phyloP scores from a whole-genome alignment of 1,284 basidiomycete genomes.

The Somion occarium region DNA sequence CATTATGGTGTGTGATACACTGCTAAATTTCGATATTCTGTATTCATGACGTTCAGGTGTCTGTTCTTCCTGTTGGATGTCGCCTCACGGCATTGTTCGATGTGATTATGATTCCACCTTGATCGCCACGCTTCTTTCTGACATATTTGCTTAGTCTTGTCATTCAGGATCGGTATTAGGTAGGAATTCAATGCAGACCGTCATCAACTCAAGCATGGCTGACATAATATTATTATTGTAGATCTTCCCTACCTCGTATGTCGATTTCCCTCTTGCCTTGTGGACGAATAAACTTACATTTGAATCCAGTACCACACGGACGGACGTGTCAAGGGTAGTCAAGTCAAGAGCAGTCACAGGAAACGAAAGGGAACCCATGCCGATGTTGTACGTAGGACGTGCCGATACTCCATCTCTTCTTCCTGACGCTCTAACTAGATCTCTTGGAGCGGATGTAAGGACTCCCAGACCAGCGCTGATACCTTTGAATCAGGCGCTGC shows the following conservation, averaged over 20 bases:
- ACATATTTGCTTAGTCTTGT: slow-evolving; percentile 39
- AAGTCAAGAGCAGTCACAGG: slow-evolving; percentile 35
- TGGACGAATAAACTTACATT: background rate
- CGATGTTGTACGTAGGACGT: slow-evolving; percentile 42
- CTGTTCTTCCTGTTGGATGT: slow-evolving; percentile 54
- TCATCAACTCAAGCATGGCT: background rate
- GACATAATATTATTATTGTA: slow-evolving; percentile 16
- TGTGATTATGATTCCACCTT: slow-evolving; percentile 30
- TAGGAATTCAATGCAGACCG: slow-evolving; percentile 23
- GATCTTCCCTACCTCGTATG: slow-evolving; percentile 61
- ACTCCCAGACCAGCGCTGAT: slow-evolving; percentile 91
- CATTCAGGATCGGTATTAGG: slow-evolving; percentile 61
- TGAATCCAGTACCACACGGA: slow-evolving; percentile 52
- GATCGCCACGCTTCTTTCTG: background rate
- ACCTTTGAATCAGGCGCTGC: slow-evolving; percentile 77
- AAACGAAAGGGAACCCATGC: slow-evolving; percentile 35
- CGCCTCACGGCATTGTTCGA: slow-evolving; percentile 72
- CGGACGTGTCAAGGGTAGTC: slow-evolving; percentile 49
- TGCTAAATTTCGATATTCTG: background rate
- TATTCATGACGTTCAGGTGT: slow-evolving; percentile 38
- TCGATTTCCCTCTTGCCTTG: background rate
- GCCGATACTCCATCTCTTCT: background rate
- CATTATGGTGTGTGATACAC: slow-evolving; percentile 43
- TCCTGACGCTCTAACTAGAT: slow-evolving; percentile 35
- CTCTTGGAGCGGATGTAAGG: slow-evolving; percentile 89